A percentile compares a stretch with the other conserved stretches of the same genome.
Conservation (phyloP, 441 rosid species). For the Adansonia rubrostipa region DNA sequence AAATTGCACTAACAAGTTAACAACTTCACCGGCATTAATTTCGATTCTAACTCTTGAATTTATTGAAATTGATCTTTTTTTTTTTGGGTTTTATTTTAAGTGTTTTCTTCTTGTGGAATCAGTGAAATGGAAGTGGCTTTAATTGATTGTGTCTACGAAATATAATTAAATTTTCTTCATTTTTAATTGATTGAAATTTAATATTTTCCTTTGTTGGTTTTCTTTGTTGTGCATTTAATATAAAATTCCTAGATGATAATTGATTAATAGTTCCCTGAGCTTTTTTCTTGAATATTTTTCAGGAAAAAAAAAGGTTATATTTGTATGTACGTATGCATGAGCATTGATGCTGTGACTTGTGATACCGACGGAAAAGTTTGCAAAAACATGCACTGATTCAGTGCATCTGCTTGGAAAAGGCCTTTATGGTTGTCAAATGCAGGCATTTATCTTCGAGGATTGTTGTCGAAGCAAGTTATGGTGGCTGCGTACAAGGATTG, state of each 20-base stretch:
- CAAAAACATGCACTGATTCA: not conserved
- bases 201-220: not conserved
- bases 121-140: not conserved
- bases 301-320: not conserved
- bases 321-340: not conserved
- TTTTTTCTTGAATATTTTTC: not conserved
- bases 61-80: not conserved
- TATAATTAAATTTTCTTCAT: not conserved
- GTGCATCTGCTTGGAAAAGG: conserved; percentile 2
- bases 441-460: conserved; percentile 7
- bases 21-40: not conserved
- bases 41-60: not conserved
- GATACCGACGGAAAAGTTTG: not conserved
- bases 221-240: not conserved
- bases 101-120: not conserved
- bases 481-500: not conserved
- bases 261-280: not conserved
- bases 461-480: not conserved
- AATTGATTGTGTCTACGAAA: not conserved
- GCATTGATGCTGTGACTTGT: not conserved
- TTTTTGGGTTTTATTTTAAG: not conserved
- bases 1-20: not conserved
- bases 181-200: not conserved
- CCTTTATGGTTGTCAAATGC: not conserved
- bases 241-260: not conserved